These are phyloP conservation scores for Drechslerella coelobrocha DNA, from an alignment of 2,329 filamentous ascomycete genomes.

Conservation along the genomic window DNA sequence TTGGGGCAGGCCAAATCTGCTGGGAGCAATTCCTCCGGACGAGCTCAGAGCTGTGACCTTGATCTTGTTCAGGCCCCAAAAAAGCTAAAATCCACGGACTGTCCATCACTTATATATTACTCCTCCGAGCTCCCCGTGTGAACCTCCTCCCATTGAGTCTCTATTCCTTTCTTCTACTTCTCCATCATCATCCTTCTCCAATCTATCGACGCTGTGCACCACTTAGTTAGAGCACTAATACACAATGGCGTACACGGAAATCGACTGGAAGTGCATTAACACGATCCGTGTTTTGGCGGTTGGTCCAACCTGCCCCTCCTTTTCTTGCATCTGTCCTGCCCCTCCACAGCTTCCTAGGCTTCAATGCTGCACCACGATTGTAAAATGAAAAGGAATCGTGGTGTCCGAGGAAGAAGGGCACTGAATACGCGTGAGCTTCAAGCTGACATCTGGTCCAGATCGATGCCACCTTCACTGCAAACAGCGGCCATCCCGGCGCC, in stretches of 20 bases:
- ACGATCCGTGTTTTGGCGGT: conserved; percentile 96
- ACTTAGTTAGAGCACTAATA: conserved; percentile 2
- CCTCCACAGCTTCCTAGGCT: conserved; percentile 26
- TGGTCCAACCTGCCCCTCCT: conserved; percentile 62
- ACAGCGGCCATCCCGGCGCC: conserved; percentile 98
- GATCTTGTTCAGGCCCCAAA: no score
- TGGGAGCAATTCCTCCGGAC: conserved; percentile 18
- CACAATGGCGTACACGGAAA: conserved; percentile 82
- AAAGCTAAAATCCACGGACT: conserved; percentile 2
- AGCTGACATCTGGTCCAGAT: conserved; percentile 66
- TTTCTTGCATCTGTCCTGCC: conserved; percentile 46
- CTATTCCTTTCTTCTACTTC: conserved; percentile 1
- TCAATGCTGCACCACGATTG: conserved; percentile 38
- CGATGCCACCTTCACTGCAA: conserved; percentile 95
- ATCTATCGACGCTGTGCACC: neutral
- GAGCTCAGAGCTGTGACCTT: neutral
- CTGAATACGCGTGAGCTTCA: conserved; percentile 33
- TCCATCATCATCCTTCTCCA: conserved; percentile 10
- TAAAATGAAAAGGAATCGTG: conserved; percentile 52
- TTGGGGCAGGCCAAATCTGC: conserved; percentile 13
- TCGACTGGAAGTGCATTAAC: conserved; percentile 93
- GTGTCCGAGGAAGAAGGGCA: neutral
- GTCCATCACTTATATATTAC: conserved; percentile 7
- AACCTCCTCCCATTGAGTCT: no score
- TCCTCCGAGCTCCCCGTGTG: neutral